phyloP scores from a whole-genome alignment of 108 stramenopile genomes.

The Fragilariopsis cylindrus region DNA sequence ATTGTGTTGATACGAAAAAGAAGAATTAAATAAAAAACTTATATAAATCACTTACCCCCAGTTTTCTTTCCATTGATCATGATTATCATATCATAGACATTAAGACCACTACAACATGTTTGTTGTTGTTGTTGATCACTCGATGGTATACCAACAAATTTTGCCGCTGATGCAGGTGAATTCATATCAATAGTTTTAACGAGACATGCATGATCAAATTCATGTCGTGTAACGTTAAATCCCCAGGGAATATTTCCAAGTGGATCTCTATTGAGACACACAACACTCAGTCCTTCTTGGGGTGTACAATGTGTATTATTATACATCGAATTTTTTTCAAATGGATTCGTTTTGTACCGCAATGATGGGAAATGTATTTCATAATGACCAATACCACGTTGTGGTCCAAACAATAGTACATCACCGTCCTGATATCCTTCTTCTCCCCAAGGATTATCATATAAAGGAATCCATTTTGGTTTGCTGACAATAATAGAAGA shows the following conservation, averaged over 20 bases:
- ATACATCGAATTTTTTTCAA: constrained; percentile 51
- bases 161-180: constrained; percentile 66
- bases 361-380: constrained; percentile 4
- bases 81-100: constrained; percentile 74
- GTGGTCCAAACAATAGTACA: constrained; percentile 56
- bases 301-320: constrained; percentile 59
- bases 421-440: constrained; percentile 59
- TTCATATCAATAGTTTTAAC: constrained; percentile 56
- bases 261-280: constrained; percentile 58
- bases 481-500: background rate
- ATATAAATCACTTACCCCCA: constrained; percentile 24
- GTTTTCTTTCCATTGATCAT: constrained; percentile 68
- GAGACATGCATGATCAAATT: constrained; percentile 83
- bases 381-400: constrained; percentile 32
- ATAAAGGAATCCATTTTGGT: constrained; percentile 46
- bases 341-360: constrained; percentile 55
- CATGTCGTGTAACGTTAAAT: constrained; percentile 55
- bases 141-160: background rate
- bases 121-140: background rate
- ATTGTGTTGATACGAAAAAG: too few species aligned
- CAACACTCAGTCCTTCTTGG: constrained; percentile 52
- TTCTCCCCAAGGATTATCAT: constrained; percentile 73
- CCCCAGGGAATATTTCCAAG: constrained; percentile 65
- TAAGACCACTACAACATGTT: constrained; percentile 18
- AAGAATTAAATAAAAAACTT: too few species aligned